Conservation (phyloP, 2,329 filamentous ascomycete genomes). For the Colletotrichum lindemuthianum region DNA sequence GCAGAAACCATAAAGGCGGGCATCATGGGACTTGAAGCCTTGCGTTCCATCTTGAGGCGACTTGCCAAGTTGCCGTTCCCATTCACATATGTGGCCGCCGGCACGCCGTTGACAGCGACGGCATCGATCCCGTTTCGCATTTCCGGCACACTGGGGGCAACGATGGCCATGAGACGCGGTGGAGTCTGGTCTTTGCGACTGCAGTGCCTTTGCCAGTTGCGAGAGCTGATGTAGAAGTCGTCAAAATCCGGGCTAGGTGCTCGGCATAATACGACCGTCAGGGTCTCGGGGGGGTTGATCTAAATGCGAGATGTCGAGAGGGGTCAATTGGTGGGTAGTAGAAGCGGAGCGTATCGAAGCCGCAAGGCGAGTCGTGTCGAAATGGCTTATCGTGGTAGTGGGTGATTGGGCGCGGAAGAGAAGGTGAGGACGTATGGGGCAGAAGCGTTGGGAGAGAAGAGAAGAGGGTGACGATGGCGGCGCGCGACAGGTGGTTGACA, state of each 20-base stretch:
- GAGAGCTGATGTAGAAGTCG: conserved; percentile 7
- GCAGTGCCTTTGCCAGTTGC: conserved; percentile 31
- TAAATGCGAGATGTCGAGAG: conserved; percentile 15
- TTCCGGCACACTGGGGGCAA: conserved; percentile 37
- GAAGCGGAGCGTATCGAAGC: conserved; percentile 26
- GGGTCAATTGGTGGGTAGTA: conserved; percentile 31
- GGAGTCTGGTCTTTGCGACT: conserved; percentile 31
- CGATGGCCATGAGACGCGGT: conserved; percentile 38
- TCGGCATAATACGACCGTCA: conserved; percentile 7
- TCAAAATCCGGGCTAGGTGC: conserved; percentile 9
- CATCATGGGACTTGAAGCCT: conserved; percentile 74
- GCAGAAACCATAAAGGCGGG: conserved; percentile 98
- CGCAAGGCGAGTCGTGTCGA: conserved; percentile 17
- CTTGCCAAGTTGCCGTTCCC: conserved; percentile 47
- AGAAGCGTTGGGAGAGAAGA: conserved; percentile 17
- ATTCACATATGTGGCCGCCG: conserved; percentile 44
- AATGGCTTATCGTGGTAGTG: background rate
- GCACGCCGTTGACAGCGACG: conserved; percentile 39
- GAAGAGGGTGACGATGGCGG: conserved; percentile 29
- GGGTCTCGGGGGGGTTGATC: conserved; percentile 9
- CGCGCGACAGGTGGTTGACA: conserved; percentile 9
- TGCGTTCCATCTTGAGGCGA: conserved; percentile 59
- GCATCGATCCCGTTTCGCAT: conserved; percentile 45
- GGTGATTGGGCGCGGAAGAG: conserved; percentile 5
- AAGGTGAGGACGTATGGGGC: background rate